These are phyloP conservation scores for Rosa rugosa DNA, from an alignment of 306 rosid species.

Conservation along the genomic window DNA sequence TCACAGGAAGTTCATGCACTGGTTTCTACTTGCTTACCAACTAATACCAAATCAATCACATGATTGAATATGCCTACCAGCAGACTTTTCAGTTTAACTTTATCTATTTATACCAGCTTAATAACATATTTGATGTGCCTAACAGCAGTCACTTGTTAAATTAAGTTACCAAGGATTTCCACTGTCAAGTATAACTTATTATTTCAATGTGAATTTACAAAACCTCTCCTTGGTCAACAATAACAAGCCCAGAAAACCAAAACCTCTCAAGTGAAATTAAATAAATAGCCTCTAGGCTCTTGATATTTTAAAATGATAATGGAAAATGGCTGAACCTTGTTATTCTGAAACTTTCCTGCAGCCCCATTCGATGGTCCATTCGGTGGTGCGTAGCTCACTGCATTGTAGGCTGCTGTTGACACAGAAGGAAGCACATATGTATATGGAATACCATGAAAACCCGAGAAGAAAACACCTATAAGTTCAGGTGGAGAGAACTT, in stretches of 20 bases:
- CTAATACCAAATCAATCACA: not conserved
- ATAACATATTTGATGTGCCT: not conserved
- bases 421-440: conserved; percentile 70
- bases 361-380: conserved; percentile 50
- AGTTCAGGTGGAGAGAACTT: conserved; percentile 35
- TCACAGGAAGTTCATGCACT: not conserved
- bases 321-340: conserved; percentile 62
- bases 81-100: not conserved
- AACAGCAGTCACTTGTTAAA: not conserved
- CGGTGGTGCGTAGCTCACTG: conserved; percentile 49
- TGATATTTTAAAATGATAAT: conserved; percentile 26
- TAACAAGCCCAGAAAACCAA: not conserved
- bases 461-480: conserved; percentile 63
- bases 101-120: not conserved
- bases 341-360: conserved; percentile 73
- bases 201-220: not conserved
- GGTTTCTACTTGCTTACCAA: not conserved
- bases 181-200: not conserved
- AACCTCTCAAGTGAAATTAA: not conserved
- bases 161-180: not conserved
- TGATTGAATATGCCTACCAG: not conserved
- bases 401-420: conserved; percentile 67
- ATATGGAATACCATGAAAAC: conserved; percentile 68
- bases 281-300: not conserved
- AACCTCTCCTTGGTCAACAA: not conserved